Evolutionary conservation across 495 filamentous ascomycete genomes (phyloP).

Genomic region (Hypoxylon lienhwacheense): DNA sequence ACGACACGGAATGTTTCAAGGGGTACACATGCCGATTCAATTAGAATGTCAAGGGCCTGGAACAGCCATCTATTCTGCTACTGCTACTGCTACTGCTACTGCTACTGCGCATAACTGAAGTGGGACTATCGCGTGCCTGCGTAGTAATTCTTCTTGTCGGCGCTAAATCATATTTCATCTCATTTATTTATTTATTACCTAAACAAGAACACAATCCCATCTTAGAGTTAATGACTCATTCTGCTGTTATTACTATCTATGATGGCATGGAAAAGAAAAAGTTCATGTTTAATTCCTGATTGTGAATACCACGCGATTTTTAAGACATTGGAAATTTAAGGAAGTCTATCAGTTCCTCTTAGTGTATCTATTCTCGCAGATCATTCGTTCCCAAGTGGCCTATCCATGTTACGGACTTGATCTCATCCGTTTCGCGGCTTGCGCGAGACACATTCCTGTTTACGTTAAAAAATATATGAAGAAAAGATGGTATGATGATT

Average conservation of each 20-base stretch:
- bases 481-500: neutral
- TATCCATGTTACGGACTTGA: neutral
- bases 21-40: conserved; percentile 17
- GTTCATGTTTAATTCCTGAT: too few relatives aligned
- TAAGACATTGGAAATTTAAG: too few relatives aligned
- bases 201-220: too few relatives aligned
- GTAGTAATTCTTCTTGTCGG: conserved; percentile 13
- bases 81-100: too few relatives aligned
- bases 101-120: conserved; percentile 5
- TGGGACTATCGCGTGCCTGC: conserved; percentile 27
- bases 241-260: neutral
- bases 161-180: conserved; percentile 3
- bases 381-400: conserved; percentile 6
- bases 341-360: too few relatives aligned
- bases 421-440: neutral
- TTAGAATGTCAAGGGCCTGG: conserved; percentile 11
- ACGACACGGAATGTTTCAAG: conserved; percentile 31
- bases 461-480: neutral
- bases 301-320: too few relatives aligned
- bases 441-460: conserved; percentile 15
- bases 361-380: too few relatives aligned
- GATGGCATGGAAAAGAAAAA: too few relatives aligned
- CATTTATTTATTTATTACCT: too few relatives aligned
- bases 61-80: conserved; percentile 4
- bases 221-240: too few relatives aligned